These are phyloP conservation scores for Paecilomyces fulvus DNA, from an alignment of 2,329 filamentous ascomycete species.

Conservation along the genomic window DNA sequence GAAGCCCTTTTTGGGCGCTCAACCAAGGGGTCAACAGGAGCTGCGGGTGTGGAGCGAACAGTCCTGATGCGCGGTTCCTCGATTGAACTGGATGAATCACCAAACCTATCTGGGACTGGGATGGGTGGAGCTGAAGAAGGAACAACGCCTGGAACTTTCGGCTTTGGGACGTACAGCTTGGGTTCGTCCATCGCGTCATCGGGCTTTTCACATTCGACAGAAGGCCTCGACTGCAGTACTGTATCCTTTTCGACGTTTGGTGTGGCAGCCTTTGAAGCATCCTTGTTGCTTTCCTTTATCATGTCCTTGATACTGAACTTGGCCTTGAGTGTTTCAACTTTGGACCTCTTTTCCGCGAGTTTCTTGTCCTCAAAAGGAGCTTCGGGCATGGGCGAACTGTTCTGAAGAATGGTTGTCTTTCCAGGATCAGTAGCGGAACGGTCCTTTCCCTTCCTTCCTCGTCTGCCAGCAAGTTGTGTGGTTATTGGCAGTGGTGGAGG, in stretches of 20 bases:
- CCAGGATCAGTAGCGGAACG: background rate
- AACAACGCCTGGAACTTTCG: conserved; percentile 3
- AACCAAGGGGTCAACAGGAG: background rate
- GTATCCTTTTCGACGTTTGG: background rate
- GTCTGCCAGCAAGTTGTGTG: background rate
- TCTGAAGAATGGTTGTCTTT: background rate
- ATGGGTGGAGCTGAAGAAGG: conserved; percentile 10
- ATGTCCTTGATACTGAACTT: conserved; percentile 24
- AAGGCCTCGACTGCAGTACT: background rate
- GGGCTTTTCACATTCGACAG: background rate
- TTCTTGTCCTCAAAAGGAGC: background rate
- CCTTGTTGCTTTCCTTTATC: background rate
- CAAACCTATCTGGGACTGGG: background rate
- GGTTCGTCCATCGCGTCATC: conserved; percentile 4
- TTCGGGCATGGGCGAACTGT: background rate
- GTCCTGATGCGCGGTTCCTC: background rate
- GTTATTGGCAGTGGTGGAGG: background rate
- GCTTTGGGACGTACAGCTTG: conserved; percentile 11
- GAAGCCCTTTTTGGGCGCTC: background rate
- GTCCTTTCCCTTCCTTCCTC: background rate
- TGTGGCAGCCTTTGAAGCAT: background rate
- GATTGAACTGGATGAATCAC: background rate
- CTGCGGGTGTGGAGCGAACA: background rate
- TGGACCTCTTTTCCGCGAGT: conserved; percentile 16
- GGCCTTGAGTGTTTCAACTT: conserved; percentile 16